phyloP scores from a whole-genome alignment of 2,329 filamentous ascomycete species.

The Decorospora gaudefroyi region DNA sequence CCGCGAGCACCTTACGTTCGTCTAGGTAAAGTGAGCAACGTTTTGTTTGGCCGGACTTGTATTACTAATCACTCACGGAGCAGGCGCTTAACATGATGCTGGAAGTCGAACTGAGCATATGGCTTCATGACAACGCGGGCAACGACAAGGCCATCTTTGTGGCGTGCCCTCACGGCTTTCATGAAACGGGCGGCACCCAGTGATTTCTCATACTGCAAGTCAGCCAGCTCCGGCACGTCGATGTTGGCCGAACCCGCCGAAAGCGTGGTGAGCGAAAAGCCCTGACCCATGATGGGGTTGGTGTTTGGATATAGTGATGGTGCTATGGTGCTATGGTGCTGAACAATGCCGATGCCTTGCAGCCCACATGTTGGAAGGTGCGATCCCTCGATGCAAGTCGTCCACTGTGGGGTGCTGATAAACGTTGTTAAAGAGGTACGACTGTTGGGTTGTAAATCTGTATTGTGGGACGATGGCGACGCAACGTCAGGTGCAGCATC shows the following conservation, averaged over 20 bases:
- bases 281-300: constrained; percentile 78
- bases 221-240: constrained; percentile 87
- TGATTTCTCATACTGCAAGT: constrained; percentile 88
- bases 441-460: too few relatives aligned
- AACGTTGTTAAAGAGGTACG: background rate
- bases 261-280: constrained; percentile 89
- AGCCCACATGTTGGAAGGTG: constrained; percentile 33
- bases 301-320: constrained; percentile 13
- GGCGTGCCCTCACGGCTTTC: constrained; percentile 90
- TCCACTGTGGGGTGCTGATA: background rate
- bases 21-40: constrained; percentile 55
- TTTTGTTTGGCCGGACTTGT: too few relatives aligned
- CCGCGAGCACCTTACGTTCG: constrained; percentile 76
- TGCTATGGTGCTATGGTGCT: constrained; percentile 21
- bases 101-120: constrained; percentile 78
- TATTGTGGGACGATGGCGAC: background rate
- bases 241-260: constrained; percentile 91
- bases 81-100: constrained; percentile 76
- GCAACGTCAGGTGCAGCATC: constrained; percentile 18
- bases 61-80: constrained; percentile 60
- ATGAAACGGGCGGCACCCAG: constrained; percentile 92
- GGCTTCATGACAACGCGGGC: constrained; percentile 96
- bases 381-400: background rate
- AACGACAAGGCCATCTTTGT: constrained; percentile 87
- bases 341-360: constrained; percentile 31